Evolutionary conservation across 352 stramenopile genomes (phyloP).

Genomic region (Globisporangium ultimum): DNA sequence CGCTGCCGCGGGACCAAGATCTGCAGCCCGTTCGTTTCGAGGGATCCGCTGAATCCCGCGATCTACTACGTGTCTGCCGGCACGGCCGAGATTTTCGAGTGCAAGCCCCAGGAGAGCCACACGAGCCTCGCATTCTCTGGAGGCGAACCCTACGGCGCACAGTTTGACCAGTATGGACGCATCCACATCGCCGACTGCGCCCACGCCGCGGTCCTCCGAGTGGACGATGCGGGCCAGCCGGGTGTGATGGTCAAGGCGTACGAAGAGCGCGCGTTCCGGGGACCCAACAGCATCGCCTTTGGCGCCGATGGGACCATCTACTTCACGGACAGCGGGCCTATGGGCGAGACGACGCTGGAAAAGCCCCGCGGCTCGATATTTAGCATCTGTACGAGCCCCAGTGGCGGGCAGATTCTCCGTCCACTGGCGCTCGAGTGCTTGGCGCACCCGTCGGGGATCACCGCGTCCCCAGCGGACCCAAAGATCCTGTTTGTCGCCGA

Average conservation of each 20-base stretch:
- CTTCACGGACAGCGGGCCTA: slow-evolving; percentile 82
- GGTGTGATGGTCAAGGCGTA: slow-evolving; percentile 81
- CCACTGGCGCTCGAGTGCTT: slow-evolving; percentile 71
- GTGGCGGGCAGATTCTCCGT: slow-evolving; percentile 67
- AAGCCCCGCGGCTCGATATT: slow-evolving; percentile 74
- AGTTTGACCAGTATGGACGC: slow-evolving; percentile 54
- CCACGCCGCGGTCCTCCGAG: slow-evolving; percentile 65
- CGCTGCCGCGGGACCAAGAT: slow-evolving; percentile 66
- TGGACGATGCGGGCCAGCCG: slow-evolving; percentile 54
- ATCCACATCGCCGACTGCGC: slow-evolving; percentile 74
- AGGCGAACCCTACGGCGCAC: slow-evolving; percentile 60
- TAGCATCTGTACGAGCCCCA: slow-evolving; percentile 59
- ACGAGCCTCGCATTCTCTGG: slow-evolving; percentile 56
- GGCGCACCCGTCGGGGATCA: slow-evolving; percentile 77
- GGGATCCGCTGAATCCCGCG: slow-evolving; percentile 15
- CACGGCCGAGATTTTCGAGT: slow-evolving; percentile 67
- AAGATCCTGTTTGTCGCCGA: slow-evolving; percentile 70
- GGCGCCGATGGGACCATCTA: slow-evolving; percentile 54
- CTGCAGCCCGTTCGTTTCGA: slow-evolving; percentile 62
- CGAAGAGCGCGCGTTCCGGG: slow-evolving; percentile 73
- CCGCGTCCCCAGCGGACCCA: slow-evolving; percentile 23
- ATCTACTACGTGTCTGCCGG: slow-evolving; percentile 75
- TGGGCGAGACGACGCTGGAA: slow-evolving; percentile 86
- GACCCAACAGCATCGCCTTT: slow-evolving; percentile 68
- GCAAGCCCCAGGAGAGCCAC: slow-evolving; percentile 40